Conservation (phyloP, 495 filamentous ascomycete species). For the Pseudomonodictys pantanalensis region DNA sequence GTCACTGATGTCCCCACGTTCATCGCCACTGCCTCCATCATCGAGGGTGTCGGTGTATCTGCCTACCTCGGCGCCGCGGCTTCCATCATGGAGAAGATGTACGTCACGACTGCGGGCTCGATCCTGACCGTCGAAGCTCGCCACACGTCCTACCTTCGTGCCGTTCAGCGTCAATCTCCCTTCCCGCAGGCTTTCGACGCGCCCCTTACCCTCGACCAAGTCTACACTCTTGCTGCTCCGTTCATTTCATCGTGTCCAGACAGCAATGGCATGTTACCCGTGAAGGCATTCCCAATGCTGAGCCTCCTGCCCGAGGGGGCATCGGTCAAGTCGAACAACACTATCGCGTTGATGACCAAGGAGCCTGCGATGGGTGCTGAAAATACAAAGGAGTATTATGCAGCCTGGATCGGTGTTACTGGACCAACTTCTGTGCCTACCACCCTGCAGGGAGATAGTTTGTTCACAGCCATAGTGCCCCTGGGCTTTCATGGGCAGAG, state of each 20-base stretch:
- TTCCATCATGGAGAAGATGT: conserved; percentile 50
- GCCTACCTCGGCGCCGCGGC: conserved; percentile 61
- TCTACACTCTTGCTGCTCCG: conserved; percentile 59
- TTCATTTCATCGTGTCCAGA: conserved; percentile 60
- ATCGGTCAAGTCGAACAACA: conserved; percentile 13
- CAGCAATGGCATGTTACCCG: conserved; percentile 52
- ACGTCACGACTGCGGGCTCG: conserved; percentile 59
- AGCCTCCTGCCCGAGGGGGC: conserved; percentile 6
- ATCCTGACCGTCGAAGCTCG: conserved; percentile 63
- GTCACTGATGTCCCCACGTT: conserved; percentile 50
- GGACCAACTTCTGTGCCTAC: conserved; percentile 42
- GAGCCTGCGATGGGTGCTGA: conserved; percentile 25
- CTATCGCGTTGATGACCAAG: conserved; percentile 21
- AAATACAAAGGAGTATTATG: conserved; percentile 29
- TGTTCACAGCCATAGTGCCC: conserved; percentile 41
- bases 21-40: conserved; percentile 50
- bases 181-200: conserved; percentile 58
- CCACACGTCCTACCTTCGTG: conserved; percentile 59
- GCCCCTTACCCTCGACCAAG: conserved; percentile 55
- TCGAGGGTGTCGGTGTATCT: conserved; percentile 49
- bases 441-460: conserved; percentile 19
- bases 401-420: conserved; percentile 44
- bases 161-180: conserved; percentile 47
- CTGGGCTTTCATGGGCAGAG: conserved; percentile 46
- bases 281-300: conserved; percentile 51